Evolutionary conservation across 495 filamentous ascomycete species (phyloP), one percentile per base, ranked within the genome.

Genomic region (Daldinia childiae): DNA sequence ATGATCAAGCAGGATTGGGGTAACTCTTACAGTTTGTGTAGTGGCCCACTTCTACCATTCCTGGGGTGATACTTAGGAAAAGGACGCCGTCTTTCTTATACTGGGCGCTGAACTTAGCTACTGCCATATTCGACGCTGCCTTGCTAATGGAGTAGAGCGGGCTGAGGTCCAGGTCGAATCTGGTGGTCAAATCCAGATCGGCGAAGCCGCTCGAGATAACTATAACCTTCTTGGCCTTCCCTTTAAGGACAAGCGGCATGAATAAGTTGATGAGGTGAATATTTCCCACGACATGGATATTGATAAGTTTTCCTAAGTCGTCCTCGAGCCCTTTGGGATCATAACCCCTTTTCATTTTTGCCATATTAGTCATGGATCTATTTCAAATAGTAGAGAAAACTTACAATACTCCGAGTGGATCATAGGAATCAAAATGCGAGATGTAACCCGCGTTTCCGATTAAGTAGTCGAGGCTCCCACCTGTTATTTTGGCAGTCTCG

Each of bases 181-280:
- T 66, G 61, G 69, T 74, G 56, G 56, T 73, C 14, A 75, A 60
- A 17, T 75, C 76, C 9, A 80, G 27, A 66, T 87, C 87, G 0
- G 81, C 84, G 24, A 78, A 26, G 45, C 86, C 87, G 26, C 61
- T 82, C 12, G 85, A 82, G 24, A 89, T 81, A 34, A 81, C 64
- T 58, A 89, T 79, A 60, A 88, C 82, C 71, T 89, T 90, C 72
- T 88, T 89, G 45, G 60, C 70, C 12, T 76, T 68, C 54, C 86
- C 84, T 29, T 84, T 79, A 12, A 78, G 71, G 51, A 89, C 73
- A 2, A 87, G 82, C 7, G 87, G 86, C 8, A 86, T 26, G 72
- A 87, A 88, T 26, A 82, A 62, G 70, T 86, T 83, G 71, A 84
- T 82, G 29, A 86, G 79, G 65, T 89, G 79, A 67, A 89, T 80